Evolutionary conservation across 2,329 filamentous ascomycete species (phyloP).

Genomic region (Aschersonia sp.): DNA sequence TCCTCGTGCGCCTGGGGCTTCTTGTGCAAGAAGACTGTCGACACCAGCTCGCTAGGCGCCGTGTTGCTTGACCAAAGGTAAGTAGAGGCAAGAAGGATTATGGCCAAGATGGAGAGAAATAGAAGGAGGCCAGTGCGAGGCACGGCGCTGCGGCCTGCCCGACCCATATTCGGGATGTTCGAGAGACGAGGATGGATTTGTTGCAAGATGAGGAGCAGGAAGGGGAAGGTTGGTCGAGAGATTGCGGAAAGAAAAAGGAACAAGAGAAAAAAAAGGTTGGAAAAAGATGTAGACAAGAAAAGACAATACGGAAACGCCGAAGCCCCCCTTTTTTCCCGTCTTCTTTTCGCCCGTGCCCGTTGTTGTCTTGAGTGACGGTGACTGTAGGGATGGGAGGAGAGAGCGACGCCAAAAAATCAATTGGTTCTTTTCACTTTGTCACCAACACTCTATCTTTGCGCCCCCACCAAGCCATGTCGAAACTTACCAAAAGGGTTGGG

Average conservation of each 20-base stretch:
- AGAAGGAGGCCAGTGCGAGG: background rate
- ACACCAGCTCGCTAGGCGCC: background rate
- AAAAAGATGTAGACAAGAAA: no score
- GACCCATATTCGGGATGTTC: background rate
- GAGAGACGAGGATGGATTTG: no score
- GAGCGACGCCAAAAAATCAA: no score
- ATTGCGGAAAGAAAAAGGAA: no score
- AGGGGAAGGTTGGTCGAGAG: no score
- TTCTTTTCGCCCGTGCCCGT: no score
- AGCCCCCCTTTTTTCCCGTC: no score
- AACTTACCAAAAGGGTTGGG: background rate
- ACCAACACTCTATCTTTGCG: background rate
- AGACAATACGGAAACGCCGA: no score
- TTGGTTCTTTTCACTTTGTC: background rate
- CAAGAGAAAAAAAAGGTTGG: no score
- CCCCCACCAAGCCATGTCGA: background rate
- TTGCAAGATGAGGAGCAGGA: no score
- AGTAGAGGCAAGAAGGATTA: background rate
- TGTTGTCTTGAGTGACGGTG: no score
- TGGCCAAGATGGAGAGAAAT: background rate
- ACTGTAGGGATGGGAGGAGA: no score
- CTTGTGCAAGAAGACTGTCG: background rate
- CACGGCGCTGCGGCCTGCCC: background rate
- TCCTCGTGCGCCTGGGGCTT: background rate
- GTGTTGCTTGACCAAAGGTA: background rate